Evolutionary conservation across 1,284 basidiomycete species (phyloP), one percentile per base, ranked within the genome.

Genomic region (Fistulina hepatica): DNA sequence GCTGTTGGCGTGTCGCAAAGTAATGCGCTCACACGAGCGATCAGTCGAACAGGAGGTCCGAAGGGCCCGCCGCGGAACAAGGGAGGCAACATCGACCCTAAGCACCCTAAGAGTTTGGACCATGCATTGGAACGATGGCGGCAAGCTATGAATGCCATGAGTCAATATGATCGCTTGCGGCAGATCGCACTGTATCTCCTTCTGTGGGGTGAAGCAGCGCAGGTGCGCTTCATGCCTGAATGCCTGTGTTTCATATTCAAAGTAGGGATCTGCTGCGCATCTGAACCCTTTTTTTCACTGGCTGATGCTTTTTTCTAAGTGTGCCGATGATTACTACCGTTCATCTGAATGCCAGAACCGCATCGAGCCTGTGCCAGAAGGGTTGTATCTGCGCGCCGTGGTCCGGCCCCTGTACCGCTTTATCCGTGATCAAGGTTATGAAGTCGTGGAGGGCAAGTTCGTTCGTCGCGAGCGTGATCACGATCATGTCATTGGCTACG

Each of bases 251-350:
- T 47, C 39, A 45, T 47, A 23, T 47, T 47, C 44, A 43, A n/a
- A n/a, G 51, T 99, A 94, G 94, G 94, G 95, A 47, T 95, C 98
- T 60, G 94, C 90, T 0, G 95, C 94, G 8, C 92, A 97, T 56
- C 90, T 98, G 35, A 84, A 95, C n/a, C 98, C 97, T 60, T 77
- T 91, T 27, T 94, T 95, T 17, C 95, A 99, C 60, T 94, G 92
- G 89, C 34, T 47, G 11, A 44, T 43, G 39, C 45, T 47, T 37
- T 43, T 47, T 24, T 47, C 45, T 43, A 43, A 99, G 67, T 98
- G 95, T 55, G 95, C 94, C 17, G 94, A 98, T 59, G 94, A 99
- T 63, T 98, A 97, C 62, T 98, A 99, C 61, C 92, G 94, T 33
- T 94, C 90, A 12, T 83, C 93, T n/a, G 95, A 98, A 57, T 98